Base-by-base conservation (phyloP, 768 basidiomycete species). In the Boletus vinaceobasis region DNA sequence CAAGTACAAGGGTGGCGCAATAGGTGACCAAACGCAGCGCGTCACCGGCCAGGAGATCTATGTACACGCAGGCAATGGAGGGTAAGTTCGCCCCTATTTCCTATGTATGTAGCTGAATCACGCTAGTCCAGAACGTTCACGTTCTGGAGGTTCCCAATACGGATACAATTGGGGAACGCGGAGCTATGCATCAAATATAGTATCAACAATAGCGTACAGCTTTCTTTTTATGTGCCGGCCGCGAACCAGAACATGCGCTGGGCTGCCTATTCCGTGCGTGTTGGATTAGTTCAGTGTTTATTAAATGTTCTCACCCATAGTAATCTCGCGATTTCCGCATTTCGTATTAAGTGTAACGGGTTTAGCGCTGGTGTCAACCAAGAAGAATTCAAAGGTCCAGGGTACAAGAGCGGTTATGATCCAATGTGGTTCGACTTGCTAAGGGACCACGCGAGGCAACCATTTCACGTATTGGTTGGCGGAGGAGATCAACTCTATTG, bases 381-480 rank as follows among this genome's bases (percentile, higher is more conserved):
- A 52, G 88, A 92, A 58, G 89, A 90, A 35, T 94, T 95, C 68
- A 80, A 83, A 38, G 85, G 87, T 4, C 88, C 88, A 9, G 88
- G 90, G 0, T 95, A 85, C 65, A 84, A 79, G 58, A 85, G 74
- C 46, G 93, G 91, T 0, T 92, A 88, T 61, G 94, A 95, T 68
- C 93, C 92, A 7, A 83, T 98, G 11, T 99, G 96, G 96, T 78
- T 85, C 57, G 95, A 99, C 72, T 73, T 99, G n/a, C 80, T 98
- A 26, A 74, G 82, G 40, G 86, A 88, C 63, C 97, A 98, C 62
- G 77, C 80, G 2, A 80, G 84, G 63, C 74, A 76, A 53, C 94
- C 96, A 0, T 93, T 93, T 67, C 96, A 99, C 64, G 83, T 78
- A n/a, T 77, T 98, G 35, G 86, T 97, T 7, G 96, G 96, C 17